Conservation (phyloP, 139 green algal species). For the Closterium sp. region DNA sequence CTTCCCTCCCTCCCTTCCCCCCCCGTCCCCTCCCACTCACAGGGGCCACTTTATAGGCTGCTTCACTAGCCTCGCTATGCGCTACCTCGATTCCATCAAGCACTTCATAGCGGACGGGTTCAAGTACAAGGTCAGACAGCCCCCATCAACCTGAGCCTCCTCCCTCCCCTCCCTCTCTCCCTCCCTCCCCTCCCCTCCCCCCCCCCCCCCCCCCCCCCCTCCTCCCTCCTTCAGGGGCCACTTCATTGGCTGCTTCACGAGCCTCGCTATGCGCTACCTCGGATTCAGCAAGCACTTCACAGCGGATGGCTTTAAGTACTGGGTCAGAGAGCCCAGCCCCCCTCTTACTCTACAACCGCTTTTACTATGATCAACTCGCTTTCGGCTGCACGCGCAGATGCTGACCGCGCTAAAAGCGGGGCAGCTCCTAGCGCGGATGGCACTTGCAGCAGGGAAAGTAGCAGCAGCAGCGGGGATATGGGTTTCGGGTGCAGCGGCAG, state of each 20-base stretch:
- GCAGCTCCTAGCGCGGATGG: not conserved
- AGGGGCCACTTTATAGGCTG: too few relatives aligned
- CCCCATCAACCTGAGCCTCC: too few relatives aligned
- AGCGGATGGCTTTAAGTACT: constrained; percentile 1
- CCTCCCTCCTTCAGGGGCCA: not conserved
- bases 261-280: not conserved
- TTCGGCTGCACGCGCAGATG: not conserved
- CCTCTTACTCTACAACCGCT: not conserved
- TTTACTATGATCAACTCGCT: not conserved
- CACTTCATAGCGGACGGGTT: not conserved
- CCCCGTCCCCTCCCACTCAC: too few relatives aligned
- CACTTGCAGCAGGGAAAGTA: not conserved
- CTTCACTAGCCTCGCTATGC: too few relatives aligned
- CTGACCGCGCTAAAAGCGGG: not conserved
- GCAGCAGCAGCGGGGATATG: not conserved
- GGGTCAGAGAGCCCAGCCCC: not conserved
- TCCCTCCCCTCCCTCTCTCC: too few relatives aligned
- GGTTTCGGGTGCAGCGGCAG: not conserved
- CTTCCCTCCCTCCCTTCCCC: too few relatives aligned
- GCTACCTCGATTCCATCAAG: not conserved
- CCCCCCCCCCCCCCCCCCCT: too few relatives aligned
- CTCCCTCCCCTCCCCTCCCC: too few relatives aligned
- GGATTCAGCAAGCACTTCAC: constrained; percentile 10
- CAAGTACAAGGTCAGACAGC: too few relatives aligned
- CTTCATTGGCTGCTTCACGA: not conserved